These are phyloP conservation scores for Kodamaea sagamina DNA, from an alignment of 805 yeast species.

Conservation along the genomic window DNA sequence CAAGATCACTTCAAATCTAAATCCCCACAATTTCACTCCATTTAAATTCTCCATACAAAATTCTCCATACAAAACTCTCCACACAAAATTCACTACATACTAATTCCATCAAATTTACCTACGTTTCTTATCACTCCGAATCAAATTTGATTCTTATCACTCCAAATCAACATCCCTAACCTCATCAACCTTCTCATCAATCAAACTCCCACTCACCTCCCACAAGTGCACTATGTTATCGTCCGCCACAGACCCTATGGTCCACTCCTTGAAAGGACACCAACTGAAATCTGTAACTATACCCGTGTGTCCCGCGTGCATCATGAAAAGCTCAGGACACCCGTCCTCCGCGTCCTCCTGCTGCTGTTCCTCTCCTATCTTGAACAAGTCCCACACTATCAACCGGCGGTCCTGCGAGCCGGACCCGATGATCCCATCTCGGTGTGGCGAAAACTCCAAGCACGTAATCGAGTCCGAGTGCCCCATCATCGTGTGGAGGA, in stretches of 20 bases:
- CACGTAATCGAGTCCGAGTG: slow-evolving; percentile 73
- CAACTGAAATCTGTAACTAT: slow-evolving; percentile 72
- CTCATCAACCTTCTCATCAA: slow-evolving; percentile 19
- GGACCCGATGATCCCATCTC: slow-evolving; percentile 76
- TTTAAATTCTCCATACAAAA: too few relatives aligned
- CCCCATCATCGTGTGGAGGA: slow-evolving; percentile 75
- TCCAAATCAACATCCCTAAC: slow-evolving; percentile 27
- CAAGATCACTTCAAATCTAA: too few relatives aligned
- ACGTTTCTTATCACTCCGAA: too few relatives aligned
- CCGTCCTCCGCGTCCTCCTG: slow-evolving; percentile 92
- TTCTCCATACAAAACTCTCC: too few relatives aligned
- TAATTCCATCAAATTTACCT: too few relatives aligned
- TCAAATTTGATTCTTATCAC: too few relatives aligned
- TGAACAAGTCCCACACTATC: slow-evolving; percentile 76
- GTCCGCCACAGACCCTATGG: slow-evolving; percentile 64
- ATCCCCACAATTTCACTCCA: too few relatives aligned
- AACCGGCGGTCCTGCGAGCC: slow-evolving; percentile 78
- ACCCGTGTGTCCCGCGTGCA: slow-evolving; percentile 91
- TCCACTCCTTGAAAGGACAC: slow-evolving; percentile 75
- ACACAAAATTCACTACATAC: too few relatives aligned
- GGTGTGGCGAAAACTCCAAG: slow-evolving; percentile 75
- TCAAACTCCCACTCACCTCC: slow-evolving; percentile 45
- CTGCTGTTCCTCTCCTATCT: slow-evolving; percentile 80
- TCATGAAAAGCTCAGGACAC: slow-evolving; percentile 82
- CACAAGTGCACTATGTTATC: slow-evolving; percentile 63